phyloP scores from a whole-genome alignment of 176 grass and related monocot species.

The Phragmites australis region DNA sequence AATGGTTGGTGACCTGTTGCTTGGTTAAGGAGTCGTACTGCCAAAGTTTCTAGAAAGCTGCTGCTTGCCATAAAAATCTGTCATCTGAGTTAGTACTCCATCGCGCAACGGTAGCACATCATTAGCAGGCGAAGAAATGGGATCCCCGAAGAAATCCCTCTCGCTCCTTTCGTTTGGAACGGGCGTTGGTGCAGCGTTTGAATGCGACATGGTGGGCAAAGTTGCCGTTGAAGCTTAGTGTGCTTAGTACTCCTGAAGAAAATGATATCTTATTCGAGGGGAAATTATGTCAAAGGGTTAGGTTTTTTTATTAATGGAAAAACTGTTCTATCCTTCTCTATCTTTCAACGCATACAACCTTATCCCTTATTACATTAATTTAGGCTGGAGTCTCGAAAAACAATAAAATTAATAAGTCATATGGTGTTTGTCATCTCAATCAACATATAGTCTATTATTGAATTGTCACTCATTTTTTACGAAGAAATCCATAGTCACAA shows the following conservation, averaged over 20 bases:
- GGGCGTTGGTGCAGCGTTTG: conserved; percentile 34
- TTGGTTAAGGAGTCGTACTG: background rate
- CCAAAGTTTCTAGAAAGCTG: conserved; percentile 41
- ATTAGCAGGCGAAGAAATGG: background rate
- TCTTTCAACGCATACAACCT: no score
- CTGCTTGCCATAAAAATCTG: background rate
- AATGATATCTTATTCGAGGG: background rate
- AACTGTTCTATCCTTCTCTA: no score
- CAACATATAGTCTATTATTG: no score
- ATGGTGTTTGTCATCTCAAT: no score
- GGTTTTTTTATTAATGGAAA: no score
- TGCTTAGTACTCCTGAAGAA: background rate
- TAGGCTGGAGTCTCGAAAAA: no score
- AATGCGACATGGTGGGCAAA: conserved; percentile 23
- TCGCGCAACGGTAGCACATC: background rate
- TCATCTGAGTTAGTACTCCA: no score
- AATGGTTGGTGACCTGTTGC: conserved; percentile 23
- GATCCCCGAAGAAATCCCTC: background rate
- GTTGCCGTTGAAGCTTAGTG: conserved; percentile 19
- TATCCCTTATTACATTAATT: no score
- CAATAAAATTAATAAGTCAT: no score
- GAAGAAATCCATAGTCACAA: no score
- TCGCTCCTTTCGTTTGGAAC: background rate
- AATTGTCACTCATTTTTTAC: no score
- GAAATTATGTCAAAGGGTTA: background rate